A percentile compares a stretch with the other conserved stretches of the same genome.
These are phyloP conservation scores for Colletotrichum truncatum DNA, from an alignment of 2,329 filamentous ascomycete species.

Conservation along the genomic window DNA sequence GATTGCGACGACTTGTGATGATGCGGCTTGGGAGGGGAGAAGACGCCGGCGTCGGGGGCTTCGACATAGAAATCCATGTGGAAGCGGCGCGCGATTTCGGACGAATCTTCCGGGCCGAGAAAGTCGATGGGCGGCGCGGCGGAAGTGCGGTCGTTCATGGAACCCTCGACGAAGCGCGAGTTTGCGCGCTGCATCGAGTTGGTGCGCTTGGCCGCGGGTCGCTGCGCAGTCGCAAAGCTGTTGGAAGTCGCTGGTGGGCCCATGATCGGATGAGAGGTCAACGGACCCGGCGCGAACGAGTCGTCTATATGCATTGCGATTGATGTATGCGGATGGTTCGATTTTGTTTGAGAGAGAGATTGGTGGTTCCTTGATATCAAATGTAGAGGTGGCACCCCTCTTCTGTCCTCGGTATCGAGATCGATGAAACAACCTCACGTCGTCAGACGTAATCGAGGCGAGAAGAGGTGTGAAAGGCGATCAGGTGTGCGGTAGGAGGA, in stretches of 20 bases:
- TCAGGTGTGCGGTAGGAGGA: neutral
- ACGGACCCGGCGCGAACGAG: conserved; percentile 22
- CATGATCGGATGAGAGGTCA: conserved; percentile 30
- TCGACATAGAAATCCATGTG: conserved; percentile 33
- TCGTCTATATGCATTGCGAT: conserved; percentile 15
- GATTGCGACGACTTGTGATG: conserved; percentile 19
- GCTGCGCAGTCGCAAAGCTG: conserved; percentile 4
- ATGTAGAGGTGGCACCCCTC: neutral
- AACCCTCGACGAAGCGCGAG: conserved; percentile 76
- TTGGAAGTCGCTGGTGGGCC: neutral
- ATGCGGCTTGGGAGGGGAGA: conserved; percentile 21
- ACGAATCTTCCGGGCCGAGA: conserved; percentile 53
- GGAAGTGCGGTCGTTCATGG: conserved; percentile 84
- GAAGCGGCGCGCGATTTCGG: conserved; percentile 36
- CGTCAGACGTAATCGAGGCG: neutral
- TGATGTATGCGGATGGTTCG: neutral
- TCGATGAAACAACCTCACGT: neutral
- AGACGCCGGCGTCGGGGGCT: conserved; percentile 29
- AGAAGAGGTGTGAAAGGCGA: neutral
- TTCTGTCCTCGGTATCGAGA: neutral
- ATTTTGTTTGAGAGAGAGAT: neutral
- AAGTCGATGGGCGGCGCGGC: conserved; percentile 76
- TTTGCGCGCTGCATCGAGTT: conserved; percentile 28
- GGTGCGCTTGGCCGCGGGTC: conserved; percentile 20
- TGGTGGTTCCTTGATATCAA: neutral